Conservation (phyloP, 306 rosid species). For the Morella rubra region DNA sequence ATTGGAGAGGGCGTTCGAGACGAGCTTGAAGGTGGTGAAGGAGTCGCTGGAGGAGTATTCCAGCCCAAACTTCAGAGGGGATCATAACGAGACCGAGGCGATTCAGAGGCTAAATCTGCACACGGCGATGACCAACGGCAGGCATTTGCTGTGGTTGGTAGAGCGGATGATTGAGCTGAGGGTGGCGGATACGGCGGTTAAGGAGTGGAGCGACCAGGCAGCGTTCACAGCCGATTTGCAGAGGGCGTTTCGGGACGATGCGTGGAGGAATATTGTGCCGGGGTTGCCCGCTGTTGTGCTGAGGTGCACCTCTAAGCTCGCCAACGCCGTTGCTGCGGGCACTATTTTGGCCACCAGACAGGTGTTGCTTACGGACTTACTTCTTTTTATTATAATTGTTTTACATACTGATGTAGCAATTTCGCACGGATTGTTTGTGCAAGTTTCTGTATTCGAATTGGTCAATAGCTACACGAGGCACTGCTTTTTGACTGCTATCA, state of each 20-base stretch:
- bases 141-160: conserved; percentile 73
- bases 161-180: conserved; percentile 94
- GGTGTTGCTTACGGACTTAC: conserved; percentile 39
- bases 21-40: conserved; percentile 65
- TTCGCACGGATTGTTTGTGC: too few relatives aligned
- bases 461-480: too few relatives aligned
- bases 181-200: conserved; percentile 77
- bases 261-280: conserved; percentile 86
- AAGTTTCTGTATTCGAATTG: too few relatives aligned
- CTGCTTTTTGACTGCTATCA: too few relatives aligned
- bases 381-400: background rate
- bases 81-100: conserved; percentile 84
- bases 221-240: conserved; percentile 74
- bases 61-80: conserved; percentile 79
- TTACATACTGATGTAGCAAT: too few relatives aligned
- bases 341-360: conserved; percentile 65
- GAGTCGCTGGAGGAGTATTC: conserved; percentile 87
- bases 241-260: conserved; percentile 77
- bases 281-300: conserved; percentile 80
- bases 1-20: conserved; percentile 66
- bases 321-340: conserved; percentile 74
- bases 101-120: conserved; percentile 85
- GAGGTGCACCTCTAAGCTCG: conserved; percentile 75
- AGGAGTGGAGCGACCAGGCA: conserved; percentile 81
- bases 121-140: conserved; percentile 72